Evolutionary conservation across 495 filamentous ascomycete genomes (phyloP).

Genomic region (Niebla homalea): DNA sequence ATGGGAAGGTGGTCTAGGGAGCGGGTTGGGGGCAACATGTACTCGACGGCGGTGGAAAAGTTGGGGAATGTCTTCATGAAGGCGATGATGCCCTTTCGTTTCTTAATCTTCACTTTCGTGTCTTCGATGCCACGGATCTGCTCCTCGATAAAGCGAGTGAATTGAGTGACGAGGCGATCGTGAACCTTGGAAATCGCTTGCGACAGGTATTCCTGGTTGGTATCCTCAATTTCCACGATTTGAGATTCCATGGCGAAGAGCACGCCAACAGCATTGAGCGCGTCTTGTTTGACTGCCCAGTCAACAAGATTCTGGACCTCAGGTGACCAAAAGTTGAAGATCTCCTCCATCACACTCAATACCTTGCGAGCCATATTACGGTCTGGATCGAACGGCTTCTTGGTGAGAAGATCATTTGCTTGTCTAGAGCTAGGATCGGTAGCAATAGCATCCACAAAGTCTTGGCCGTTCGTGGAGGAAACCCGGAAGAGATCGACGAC

Average conservation of each 20-base stretch:
- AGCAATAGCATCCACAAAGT: slow-evolving; percentile 69
- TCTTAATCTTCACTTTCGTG: slow-evolving; percentile 98
- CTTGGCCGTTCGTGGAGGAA: slow-evolving; percentile 56
- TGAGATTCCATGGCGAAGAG: slow-evolving; percentile 67
- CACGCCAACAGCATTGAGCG: slow-evolving; percentile 83
- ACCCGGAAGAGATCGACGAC: slow-evolving; percentile 87
- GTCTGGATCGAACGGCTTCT: slow-evolving; percentile 70
- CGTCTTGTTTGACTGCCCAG: slow-evolving; percentile 69
- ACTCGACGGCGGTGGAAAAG: slow-evolving; percentile 68
- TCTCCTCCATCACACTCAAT: slow-evolving; percentile 69
- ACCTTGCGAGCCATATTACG: slow-evolving; percentile 67
- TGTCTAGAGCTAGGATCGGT: slow-evolving; percentile 53
- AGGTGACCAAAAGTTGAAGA: slow-evolving; percentile 67
- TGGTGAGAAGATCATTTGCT: slow-evolving; percentile 53
- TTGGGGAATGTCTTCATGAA: slow-evolving; percentile 89
- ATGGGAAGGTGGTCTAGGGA: slow-evolving; percentile 45
- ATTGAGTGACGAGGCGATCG: slow-evolving; percentile 57
- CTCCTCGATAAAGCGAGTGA: slow-evolving; percentile 83
- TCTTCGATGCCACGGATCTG: slow-evolving; percentile 93
- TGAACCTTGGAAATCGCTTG: slow-evolving; percentile 68
- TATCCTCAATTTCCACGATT: slow-evolving; percentile 64
- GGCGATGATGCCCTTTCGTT: slow-evolving; percentile 86
- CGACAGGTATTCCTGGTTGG: slow-evolving; percentile 82
- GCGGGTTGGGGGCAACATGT: slow-evolving; percentile 49
- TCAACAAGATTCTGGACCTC: slow-evolving; percentile 72